phyloP scores from a whole-genome alignment of 2,329 filamentous ascomycete genomes.

The Phoma sp. region DNA sequence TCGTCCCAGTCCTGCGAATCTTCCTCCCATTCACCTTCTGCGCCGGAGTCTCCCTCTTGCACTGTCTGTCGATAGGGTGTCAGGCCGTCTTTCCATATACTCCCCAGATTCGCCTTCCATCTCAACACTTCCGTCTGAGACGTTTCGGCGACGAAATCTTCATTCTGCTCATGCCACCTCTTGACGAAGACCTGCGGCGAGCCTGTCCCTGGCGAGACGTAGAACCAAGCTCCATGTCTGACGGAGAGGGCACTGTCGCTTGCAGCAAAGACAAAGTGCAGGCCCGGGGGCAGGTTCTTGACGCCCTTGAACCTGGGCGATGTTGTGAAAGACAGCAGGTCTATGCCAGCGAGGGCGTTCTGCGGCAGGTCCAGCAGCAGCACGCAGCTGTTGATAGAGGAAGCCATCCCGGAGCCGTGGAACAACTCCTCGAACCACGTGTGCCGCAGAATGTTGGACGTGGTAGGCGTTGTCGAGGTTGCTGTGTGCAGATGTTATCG shows the following conservation, averaged over 20 bases:
- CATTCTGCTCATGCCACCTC: constrained; percentile 60
- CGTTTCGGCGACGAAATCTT: constrained; percentile 54
- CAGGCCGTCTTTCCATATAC: constrained; percentile 61
- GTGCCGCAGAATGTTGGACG: constrained; percentile 43
- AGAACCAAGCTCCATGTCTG: constrained; percentile 68
- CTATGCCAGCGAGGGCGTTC: constrained; percentile 60
- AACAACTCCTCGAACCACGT: constrained; percentile 44
- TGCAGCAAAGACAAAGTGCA: constrained; percentile 68
- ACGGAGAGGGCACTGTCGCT: constrained; percentile 65
- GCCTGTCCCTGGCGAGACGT: constrained; percentile 51
- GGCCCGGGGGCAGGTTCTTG: constrained; percentile 63
- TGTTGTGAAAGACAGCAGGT: constrained; percentile 67
- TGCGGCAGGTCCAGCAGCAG: constrained; percentile 55
- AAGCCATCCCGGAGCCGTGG: constrained; percentile 43
- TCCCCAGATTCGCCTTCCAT: constrained; percentile 62
- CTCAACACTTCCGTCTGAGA: constrained; percentile 53
- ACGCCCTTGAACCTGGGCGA: constrained; percentile 67
- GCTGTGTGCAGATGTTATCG: constrained; percentile 3
- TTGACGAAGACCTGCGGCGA: constrained; percentile 59
- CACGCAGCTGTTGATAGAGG: constrained; percentile 43
- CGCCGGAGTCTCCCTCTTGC: constrained; percentile 32
- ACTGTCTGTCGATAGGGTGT: constrained; percentile 56
- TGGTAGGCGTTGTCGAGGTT: neutral
- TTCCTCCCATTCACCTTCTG: constrained; percentile 44
- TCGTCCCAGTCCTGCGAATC: constrained; percentile 61